Base-by-base conservation (phyloP, 768 basidiomycete genomes). In the Paxillus ammoniavirescens region DNA sequence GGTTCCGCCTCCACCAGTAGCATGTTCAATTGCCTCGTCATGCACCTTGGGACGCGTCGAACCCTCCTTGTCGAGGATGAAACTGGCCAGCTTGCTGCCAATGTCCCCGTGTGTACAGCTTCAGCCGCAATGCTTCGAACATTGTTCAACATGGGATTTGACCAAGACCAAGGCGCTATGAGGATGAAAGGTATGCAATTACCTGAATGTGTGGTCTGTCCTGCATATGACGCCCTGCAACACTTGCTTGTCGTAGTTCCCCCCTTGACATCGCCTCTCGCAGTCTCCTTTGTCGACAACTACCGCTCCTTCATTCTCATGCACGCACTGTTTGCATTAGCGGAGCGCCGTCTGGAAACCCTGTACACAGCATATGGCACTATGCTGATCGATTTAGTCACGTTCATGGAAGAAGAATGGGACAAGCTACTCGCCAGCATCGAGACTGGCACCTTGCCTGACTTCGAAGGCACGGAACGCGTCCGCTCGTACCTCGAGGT, bases 301-400 rank as follows among this genome's bases (percentile, higher is more conserved):
- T 54, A 58, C 30, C 56, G 56, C n/a, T 42, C 56, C 14, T 58
- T 54, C 35, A 23, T 51, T 6, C 43, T 54, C 31, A 53, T 51
- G 49, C 48, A 54, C 28, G 49, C 45, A 14, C 38, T 58, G 28
- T 58, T 58, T 38, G 56, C 53, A 36, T 37, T 58, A 21, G 44
- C 38, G n/a, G 45, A 54, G 13, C 18, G 18, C 23, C n/a, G 31
- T 33, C 7, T 51, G 21, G 35, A 47, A 30, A 47, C 33, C 33
- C 37, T 46, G 13, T 31, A 9, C 9, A 41, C 41, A 10, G 12
- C 31, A n/a, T 58, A 43, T 37, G 43, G 30, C 17, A 58, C 53
- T 13, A 41, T 37, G 1, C 37, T 56, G 3, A 18, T 58, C 15
- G 57, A 56, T 31, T 30, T 58, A 12, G 28, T 49, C 14, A 40